phyloP scores from a whole-genome alignment of 1,284 basidiomycete species.

The Leccinum variabile region DNA sequence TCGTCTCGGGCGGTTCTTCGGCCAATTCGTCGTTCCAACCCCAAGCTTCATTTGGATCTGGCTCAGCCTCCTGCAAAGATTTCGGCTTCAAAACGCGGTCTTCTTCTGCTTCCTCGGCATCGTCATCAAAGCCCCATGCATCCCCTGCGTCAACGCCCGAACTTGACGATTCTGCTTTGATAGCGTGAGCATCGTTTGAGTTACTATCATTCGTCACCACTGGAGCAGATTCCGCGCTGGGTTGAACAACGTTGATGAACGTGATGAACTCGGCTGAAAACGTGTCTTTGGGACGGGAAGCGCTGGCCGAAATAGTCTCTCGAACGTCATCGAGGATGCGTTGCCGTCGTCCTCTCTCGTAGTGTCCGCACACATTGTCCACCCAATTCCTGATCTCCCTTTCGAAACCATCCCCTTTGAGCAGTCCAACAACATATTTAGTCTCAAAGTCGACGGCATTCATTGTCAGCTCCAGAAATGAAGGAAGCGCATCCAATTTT shows the following conservation, averaged over 20 bases:
- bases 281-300: constrained; percentile 26
- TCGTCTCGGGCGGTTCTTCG: constrained; percentile 16
- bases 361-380: constrained; percentile 62
- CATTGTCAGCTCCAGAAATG: constrained; percentile 58
- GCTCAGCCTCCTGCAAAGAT: constrained; percentile 22
- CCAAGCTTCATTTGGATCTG: constrained; percentile 58
- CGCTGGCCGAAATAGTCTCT: constrained; percentile 42
- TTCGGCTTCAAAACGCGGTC: constrained; percentile 13
- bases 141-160: constrained; percentile 35
- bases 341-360: constrained; percentile 67
- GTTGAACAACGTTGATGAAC: constrained; percentile 1
- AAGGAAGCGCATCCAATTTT: constrained; percentile 53
- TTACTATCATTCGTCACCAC: constrained; percentile 7
- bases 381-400: constrained; percentile 61
- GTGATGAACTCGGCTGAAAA: constrained; percentile 39
- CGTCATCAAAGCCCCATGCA: constrained; percentile 62
- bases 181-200: constrained; percentile 12
- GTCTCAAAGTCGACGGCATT: constrained; percentile 65
- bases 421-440: constrained; percentile 47
- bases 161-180: constrained; percentile 21
- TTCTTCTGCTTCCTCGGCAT: constrained; percentile 30
- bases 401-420: constrained; percentile 51
- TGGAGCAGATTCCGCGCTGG: background rate
- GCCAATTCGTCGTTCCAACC: constrained; percentile 57
- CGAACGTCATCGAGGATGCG: constrained; percentile 61